Evolutionary conservation across 805 yeast genomes (phyloP).

Genomic region (Komagataella ulmi): DNA sequence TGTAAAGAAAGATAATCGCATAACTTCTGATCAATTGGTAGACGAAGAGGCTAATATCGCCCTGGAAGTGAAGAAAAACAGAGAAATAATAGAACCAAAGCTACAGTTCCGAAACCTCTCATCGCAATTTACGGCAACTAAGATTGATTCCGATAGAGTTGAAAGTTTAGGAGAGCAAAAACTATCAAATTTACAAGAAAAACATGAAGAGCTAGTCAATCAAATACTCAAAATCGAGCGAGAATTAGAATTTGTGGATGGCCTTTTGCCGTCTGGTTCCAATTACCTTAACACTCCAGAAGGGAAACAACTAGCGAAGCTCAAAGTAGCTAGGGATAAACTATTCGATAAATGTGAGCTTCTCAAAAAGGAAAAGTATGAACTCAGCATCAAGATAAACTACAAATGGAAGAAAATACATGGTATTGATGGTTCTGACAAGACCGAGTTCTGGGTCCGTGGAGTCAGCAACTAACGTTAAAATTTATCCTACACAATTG

Average conservation of each 20-base stretch:
- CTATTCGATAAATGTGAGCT: slow-evolving; percentile 14
- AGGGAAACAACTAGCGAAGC: slow-evolving; percentile 9
- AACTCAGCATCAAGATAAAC: slow-evolving; percentile 15
- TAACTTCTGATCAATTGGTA: neutral
- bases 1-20: neutral
- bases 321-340: slow-evolving; percentile 15
- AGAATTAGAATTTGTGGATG: slow-evolving; percentile 16
- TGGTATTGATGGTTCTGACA: slow-evolving; percentile 18
- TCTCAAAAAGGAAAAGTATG: slow-evolving; percentile 15
- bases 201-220: slow-evolving; percentile 8
- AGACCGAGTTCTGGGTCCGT: slow-evolving; percentile 45
- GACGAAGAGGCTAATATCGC: neutral
- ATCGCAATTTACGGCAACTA: slow-evolving; percentile 13
- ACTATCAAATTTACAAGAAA: slow-evolving; percentile 7
- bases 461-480: slow-evolving; percentile 27
- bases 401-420: slow-evolving; percentile 13
- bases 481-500: neutral
- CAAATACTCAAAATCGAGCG: slow-evolving; percentile 15
- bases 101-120: slow-evolving; percentile 8
- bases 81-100: neutral
- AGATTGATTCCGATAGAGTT: slow-evolving; percentile 4
- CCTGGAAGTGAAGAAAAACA: slow-evolving; percentile 2
- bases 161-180: slow-evolving; percentile 5
- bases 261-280: slow-evolving; percentile 10
- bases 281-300: slow-evolving; percentile 7